Evolutionary conservation across 2,329 filamentous ascomycete species (phyloP).

Genomic region (Fusarium sp.): DNA sequence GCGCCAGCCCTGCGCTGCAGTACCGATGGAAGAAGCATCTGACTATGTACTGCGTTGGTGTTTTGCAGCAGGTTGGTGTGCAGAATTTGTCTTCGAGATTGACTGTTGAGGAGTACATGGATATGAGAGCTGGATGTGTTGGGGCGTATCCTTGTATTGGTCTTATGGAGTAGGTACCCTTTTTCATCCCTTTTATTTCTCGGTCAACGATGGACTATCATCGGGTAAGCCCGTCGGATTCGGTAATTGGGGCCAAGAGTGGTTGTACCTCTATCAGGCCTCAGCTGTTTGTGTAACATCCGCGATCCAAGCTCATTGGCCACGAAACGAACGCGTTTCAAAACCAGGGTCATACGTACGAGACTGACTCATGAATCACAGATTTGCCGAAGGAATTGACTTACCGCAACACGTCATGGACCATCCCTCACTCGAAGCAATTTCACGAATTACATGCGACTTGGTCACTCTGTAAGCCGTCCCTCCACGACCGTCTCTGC

Average conservation of each 20-base stretch:
- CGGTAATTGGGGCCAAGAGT: background rate
- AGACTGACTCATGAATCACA: background rate
- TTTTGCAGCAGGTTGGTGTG: conserved; percentile 23
- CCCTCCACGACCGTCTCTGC: background rate
- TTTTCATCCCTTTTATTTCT: conserved; percentile 4
- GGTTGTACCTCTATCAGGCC: background rate
- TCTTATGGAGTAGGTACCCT: conserved; percentile 27
- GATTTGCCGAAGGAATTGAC: conserved; percentile 24
- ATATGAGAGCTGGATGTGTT: conserved; percentile 28
- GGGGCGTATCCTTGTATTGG: conserved; percentile 26
- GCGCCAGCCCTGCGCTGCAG: conserved; percentile 15
- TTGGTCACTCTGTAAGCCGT: conserved; percentile 17
- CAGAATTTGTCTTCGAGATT: conserved; percentile 5
- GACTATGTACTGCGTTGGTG: conserved; percentile 26
- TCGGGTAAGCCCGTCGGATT: background rate
- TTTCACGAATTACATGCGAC: conserved; percentile 26
- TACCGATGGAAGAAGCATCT: conserved; percentile 31
- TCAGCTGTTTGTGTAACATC: background rate
- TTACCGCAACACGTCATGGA: conserved; percentile 28
- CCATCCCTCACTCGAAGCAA: conserved; percentile 17
- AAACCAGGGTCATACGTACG: background rate
- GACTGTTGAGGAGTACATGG: conserved; percentile 23
- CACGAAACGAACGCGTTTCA: background rate
- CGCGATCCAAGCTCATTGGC: background rate
- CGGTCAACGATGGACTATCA: background rate